Base-by-base conservation (phyloP, 1,284 basidiomycete species). In the Cystobasidium slooffiae region DNA sequence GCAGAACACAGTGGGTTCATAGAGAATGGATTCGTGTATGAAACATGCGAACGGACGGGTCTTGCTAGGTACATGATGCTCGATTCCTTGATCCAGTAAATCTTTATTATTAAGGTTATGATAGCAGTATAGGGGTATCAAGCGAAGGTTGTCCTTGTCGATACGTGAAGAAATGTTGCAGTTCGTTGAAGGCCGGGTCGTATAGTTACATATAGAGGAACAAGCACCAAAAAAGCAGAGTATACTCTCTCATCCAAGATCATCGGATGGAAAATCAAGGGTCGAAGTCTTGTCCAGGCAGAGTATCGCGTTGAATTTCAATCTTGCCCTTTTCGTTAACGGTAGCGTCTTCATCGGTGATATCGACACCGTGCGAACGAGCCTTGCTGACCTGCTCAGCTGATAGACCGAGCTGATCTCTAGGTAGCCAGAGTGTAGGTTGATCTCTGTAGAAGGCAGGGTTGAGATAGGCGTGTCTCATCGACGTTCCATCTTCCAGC, bases 281-380 rank as follows among this genome's bases (percentile, higher is more conserved):
- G 49, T 72, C 61, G 39, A 72, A 72, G 20, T 53, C 61, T 41
- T 64, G 55, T 16, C 69, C 69, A 53, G 69, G 69, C 44, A 63
- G 49, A 53, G 69, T 72, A 62, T 72, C 69, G 12, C 69, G 43
- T 39, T 58, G 51, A 12, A 72, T 46, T 20, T 72, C 69, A 18
- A 72, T 12, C 49, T 63, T 72, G 47, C 43, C 69, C 61, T 72
- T 72, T 14, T 72, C n/a, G 41, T 72, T 61, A 22, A 72, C 12
- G 14, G 69, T 72, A 24, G 69, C 69, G 55, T 56, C 69, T 51
- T 72, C 69, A 51, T 72, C 69, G 1, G 69, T 72, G 24, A 72
- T 72, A 46, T 52, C 55, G 24, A 72, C 51, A 44, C 69, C 69
- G n/a, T 64, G 58, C n/a, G 31, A 22, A 14, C 69, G 46, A 37